Conservation (phyloP, 2,329 filamentous ascomycete genomes). For the Aspergillus felis region DNA sequence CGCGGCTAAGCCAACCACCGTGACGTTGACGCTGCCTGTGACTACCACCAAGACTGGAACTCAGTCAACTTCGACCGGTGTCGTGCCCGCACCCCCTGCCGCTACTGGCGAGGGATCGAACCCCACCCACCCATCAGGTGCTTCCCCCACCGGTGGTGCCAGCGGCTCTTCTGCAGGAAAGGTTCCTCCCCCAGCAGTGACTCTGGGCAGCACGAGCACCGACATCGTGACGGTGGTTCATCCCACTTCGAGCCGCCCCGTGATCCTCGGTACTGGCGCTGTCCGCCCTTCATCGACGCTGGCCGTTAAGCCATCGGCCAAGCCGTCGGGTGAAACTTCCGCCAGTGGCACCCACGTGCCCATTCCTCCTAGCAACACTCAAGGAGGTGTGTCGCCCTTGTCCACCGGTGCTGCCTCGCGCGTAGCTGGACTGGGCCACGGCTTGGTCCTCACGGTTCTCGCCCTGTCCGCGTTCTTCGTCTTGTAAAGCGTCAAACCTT, state of each 20-base stretch:
- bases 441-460: constrained; percentile 6
- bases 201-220: not conserved
- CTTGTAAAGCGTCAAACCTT: constrained; percentile 6
- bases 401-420: constrained; percentile 19
- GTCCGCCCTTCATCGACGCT: constrained; percentile 14
- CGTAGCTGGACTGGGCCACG: constrained; percentile 6
- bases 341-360: constrained; percentile 5
- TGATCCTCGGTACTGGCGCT: constrained; percentile 2
- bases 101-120: not conserved
- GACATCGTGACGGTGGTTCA: not conserved
- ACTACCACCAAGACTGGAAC: constrained; percentile 10
- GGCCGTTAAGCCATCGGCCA: constrained; percentile 8
- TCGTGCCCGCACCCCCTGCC: constrained; percentile 2
- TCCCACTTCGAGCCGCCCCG: constrained; percentile 5
- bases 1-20: constrained; percentile 35
- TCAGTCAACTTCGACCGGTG: constrained; percentile 5
- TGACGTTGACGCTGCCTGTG: constrained; percentile 32
- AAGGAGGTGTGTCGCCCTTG: constrained; percentile 11
- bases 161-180: constrained; percentile 1
- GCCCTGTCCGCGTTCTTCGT: constrained; percentile 11
- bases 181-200: not conserved
- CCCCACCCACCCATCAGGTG: not conserved
- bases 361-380: constrained; percentile 13
- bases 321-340: constrained; percentile 5
- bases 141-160: not conserved